Conservation (phyloP, 495 filamentous ascomycete species). For the Beverwykella pulmonaria region DNA sequence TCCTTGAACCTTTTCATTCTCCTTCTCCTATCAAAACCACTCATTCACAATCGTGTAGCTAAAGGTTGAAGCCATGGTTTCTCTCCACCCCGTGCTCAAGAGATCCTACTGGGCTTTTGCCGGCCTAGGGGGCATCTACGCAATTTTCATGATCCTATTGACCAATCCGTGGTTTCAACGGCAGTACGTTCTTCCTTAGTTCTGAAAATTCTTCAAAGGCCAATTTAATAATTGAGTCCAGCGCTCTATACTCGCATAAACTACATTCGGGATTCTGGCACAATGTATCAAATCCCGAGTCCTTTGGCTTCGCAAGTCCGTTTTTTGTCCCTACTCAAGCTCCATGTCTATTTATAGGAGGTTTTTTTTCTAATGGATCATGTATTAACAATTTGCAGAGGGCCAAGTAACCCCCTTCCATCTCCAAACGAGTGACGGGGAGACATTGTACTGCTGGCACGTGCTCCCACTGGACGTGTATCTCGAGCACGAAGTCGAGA, state of each 20-base stretch:
- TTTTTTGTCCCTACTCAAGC: background rate
- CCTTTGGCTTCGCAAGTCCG: slow-evolving; percentile 82
- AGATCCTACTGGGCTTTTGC: slow-evolving; percentile 50
- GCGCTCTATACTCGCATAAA: slow-evolving; percentile 76
- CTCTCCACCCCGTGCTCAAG: slow-evolving; percentile 39
- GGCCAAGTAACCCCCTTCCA: slow-evolving; percentile 48
- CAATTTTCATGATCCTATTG: slow-evolving; percentile 51
- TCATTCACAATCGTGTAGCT: background rate
- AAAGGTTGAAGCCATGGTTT: slow-evolving; percentile 19
- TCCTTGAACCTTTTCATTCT: background rate
- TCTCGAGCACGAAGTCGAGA: slow-evolving; percentile 40
- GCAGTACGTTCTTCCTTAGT: slow-evolving; percentile 57
- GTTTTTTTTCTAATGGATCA: too few relatives aligned
- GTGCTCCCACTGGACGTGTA: slow-evolving; percentile 47
- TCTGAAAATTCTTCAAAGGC: too few relatives aligned
- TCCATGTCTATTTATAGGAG: background rate
- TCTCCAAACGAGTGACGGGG: slow-evolving; percentile 43
- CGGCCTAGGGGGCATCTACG: slow-evolving; percentile 41
- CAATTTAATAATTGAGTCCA: too few relatives aligned
- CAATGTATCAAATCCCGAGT: slow-evolving; percentile 69
- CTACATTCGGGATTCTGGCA: slow-evolving; percentile 69
- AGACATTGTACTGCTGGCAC: slow-evolving; percentile 49
- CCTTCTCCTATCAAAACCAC: background rate
- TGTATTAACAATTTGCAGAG: too few relatives aligned
- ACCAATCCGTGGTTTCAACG: slow-evolving; percentile 59